phyloP scores from a whole-genome alignment of 805 yeast species.

The Wickerhamomyces alni region DNA sequence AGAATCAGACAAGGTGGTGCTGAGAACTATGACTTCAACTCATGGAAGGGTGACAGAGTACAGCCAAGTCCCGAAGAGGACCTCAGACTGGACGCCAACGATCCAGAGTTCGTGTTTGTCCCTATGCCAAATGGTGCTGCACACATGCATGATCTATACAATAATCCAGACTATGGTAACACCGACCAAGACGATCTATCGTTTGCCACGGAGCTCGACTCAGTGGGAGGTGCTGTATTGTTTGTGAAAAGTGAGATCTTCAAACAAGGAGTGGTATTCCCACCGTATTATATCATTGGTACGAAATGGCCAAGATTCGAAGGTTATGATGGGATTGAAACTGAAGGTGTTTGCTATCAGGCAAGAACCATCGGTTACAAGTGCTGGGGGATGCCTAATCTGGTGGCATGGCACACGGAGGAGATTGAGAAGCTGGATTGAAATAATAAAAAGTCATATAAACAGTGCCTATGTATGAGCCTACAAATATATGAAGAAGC shows the following conservation, averaged over 20 bases:
- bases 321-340: slow-evolving; percentile 50
- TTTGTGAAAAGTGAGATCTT: slow-evolving; percentile 37
- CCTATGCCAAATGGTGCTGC: slow-evolving; percentile 22
- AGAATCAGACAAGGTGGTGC: slow-evolving; percentile 22
- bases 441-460: too few species aligned
- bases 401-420: slow-evolving; percentile 33
- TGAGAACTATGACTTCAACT: slow-evolving; percentile 29
- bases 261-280: slow-evolving; percentile 41
- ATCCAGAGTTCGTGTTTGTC: slow-evolving; percentile 17
- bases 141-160: slow-evolving; percentile 16
- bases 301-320: slow-evolving; percentile 37
- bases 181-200: slow-evolving; percentile 1
- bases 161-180: slow-evolving; percentile 8
- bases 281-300: slow-evolving; percentile 40
- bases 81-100: slow-evolving; percentile 10
- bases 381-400: slow-evolving; percentile 46
- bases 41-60: slow-evolving; percentile 29
- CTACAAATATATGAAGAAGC: too few species aligned
- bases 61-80: slow-evolving; percentile 21
- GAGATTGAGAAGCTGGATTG: neutral
- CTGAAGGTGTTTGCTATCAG: slow-evolving; percentile 46
- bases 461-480: too few species aligned
- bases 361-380: slow-evolving; percentile 38
- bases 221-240: slow-evolving; percentile 48
- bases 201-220: slow-evolving; percentile 29